phyloP scores from a whole-genome alignment of 2,329 filamentous ascomycete genomes.

The Scedosporium apiospermum region DNA sequence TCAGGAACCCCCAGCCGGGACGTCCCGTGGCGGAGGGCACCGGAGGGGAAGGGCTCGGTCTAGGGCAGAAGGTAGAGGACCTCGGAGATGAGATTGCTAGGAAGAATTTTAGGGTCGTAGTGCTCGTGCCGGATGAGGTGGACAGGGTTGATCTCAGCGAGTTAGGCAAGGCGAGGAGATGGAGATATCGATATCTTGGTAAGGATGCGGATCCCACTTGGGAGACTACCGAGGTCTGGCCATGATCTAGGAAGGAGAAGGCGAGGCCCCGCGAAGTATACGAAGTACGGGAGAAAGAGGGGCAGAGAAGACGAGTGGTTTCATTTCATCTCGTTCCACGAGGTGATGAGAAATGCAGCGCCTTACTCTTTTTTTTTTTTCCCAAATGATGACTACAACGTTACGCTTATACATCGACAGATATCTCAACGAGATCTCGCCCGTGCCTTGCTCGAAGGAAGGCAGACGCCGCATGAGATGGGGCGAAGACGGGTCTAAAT shows the following conservation, averaged over 20 bases:
- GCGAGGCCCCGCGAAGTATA: background rate
- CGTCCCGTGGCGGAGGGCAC: slow-evolving; percentile 33
- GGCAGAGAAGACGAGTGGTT: background rate
- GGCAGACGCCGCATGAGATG: background rate
- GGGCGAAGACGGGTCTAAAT: background rate
- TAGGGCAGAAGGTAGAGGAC: slow-evolving; percentile 59
- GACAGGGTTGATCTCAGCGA: slow-evolving; percentile 66
- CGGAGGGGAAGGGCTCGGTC: slow-evolving; percentile 27
- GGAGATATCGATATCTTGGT: slow-evolving; percentile 53
- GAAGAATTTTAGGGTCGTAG: slow-evolving; percentile 71
- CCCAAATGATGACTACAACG: background rate
- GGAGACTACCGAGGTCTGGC: slow-evolving; percentile 63
- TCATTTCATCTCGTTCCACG: background rate
- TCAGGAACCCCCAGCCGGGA: slow-evolving; percentile 64
- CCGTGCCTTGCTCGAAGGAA: background rate
- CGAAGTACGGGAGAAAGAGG: background rate
- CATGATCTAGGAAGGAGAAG: slow-evolving; percentile 21
- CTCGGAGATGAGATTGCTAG: slow-evolving; percentile 63
- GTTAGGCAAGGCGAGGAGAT: slow-evolving; percentile 52
- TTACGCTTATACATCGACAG: background rate
- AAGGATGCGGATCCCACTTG: slow-evolving; percentile 40
- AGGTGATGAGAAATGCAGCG: background rate
- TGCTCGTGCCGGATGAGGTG: slow-evolving; percentile 69
- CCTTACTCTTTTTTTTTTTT: background rate
- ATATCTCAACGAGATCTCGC: background rate